A percentile compares a stretch with the other conserved stretches of the same genome.
These are phyloP conservation scores for Terfezia boudieri DNA, from an alignment of 495 filamentous ascomycete species.

Conservation along the genomic window DNA sequence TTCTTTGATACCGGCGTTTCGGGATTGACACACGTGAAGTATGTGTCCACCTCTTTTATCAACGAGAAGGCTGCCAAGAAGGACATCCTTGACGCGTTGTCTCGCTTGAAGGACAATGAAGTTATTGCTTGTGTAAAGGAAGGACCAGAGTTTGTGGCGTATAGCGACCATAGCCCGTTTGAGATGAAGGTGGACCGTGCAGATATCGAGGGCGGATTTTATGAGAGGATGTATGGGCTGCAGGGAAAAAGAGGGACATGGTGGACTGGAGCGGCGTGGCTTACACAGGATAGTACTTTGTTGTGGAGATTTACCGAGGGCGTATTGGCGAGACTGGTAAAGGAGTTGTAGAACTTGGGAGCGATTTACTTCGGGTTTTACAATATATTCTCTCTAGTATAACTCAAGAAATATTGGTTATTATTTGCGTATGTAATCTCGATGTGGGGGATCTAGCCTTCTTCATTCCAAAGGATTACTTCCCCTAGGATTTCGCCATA, in stretches of 20 bases:
- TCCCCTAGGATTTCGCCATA: too few species aligned
- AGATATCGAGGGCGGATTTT: too few species aligned
- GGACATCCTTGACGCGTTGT: background rate
- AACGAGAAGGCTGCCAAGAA: background rate
- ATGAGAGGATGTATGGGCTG: background rate
- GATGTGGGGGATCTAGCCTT: too few species aligned
- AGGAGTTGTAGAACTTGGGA: background rate
- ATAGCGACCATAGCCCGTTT: background rate
- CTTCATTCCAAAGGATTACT: too few species aligned
- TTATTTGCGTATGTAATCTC: too few species aligned
- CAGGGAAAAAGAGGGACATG: background rate
- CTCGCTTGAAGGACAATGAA: too few species aligned
- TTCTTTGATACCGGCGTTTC: background rate
- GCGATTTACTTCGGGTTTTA: too few species aligned
- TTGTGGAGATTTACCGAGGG: background rate
- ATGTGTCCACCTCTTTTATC: background rate
- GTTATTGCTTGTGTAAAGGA: too few species aligned
- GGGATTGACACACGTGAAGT: background rate
- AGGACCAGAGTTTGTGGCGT: background rate
- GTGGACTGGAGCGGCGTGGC: background rate
- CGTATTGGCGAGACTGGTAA: background rate
- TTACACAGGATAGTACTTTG: background rate
- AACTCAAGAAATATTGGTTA: too few species aligned
- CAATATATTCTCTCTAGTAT: too few species aligned
- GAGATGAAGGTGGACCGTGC: background rate